Evolutionary conservation across 2,329 filamentous ascomycete genomes (phyloP), one percentile per base, ranked within the genome.

Genomic region (Aspergillus jensenii): DNA sequence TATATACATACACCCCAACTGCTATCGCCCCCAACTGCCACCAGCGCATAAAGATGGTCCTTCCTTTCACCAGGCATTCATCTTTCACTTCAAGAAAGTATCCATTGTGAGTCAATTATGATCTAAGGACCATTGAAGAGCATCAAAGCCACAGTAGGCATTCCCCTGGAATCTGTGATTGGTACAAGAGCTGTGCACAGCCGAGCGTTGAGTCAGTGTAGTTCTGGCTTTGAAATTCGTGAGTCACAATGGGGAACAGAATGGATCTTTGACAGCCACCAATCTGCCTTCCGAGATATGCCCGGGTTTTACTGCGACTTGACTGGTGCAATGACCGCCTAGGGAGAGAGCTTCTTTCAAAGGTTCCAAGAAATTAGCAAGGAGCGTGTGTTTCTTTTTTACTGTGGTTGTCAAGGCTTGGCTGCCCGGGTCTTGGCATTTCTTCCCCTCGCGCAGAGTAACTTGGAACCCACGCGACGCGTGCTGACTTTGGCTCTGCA

Each of bases 381-480:
- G 27, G 27, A 31, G 27, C 8, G 8, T 31, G 21, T 21, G 21
- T 21, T 21, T 21, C 21, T 21, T 21, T 21, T 21, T 21, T 21
- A 4, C 21, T 21, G 35, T 44, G 12, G 41, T 23, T 44, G 41
- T 44, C 7, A 17, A 31, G 15, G 31, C n/a, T 48, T 12, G 45
- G 15, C 45, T 11, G 15, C 6, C n/a, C 27, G 12, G 47, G 47
- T 50, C 47, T 50, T 50, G 47, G 47, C 45, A 48, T 39, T 49
- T 35, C 23, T 43, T 53, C 45, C 49, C 47, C 52, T 61, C 56
- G 52, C 52, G 58, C 59, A 49, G 25, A 48, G 12, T 44, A 57
- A 45, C 44, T 54, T 51, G 37, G 37, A 56, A 52, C 53, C 54
- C 61, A 61, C 62, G 57, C 58, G 59, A 65, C 65, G 63, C 63